These are phyloP conservation scores for Rubus idaeus DNA, from an alignment of 306 rosid species.

Conservation along the genomic window DNA sequence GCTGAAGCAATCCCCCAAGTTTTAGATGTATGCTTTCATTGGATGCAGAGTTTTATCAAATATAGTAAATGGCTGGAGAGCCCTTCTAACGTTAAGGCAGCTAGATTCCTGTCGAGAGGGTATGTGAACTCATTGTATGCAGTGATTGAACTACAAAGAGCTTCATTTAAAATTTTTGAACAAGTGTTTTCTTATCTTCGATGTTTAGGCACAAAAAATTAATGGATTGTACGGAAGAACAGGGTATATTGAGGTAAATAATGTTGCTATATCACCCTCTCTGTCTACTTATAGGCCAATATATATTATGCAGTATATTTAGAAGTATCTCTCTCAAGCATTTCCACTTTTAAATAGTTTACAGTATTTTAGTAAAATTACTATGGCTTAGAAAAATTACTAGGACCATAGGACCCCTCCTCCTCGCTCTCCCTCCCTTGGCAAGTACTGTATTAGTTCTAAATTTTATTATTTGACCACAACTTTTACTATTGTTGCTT, in stretches of 20 bases:
- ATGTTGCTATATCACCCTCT: slow-evolving; percentile 19
- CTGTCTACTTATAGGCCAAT: not conserved
- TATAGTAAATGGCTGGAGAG: slow-evolving; percentile 88
- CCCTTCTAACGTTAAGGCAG: slow-evolving; percentile 93
- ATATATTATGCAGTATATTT: not conserved
- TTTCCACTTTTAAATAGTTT: not conserved
- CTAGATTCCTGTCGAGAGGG: slow-evolving; percentile 88
- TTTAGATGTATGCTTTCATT: slow-evolving; percentile 82
- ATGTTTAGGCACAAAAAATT: slow-evolving; percentile 74
- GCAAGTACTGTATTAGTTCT: not conserved
- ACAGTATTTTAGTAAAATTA: not conserved
- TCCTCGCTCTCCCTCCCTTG: not conserved
- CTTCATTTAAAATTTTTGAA: slow-evolving; percentile 23
- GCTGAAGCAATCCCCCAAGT: slow-evolving; percentile 71
- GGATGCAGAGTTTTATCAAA: slow-evolving; percentile 94
- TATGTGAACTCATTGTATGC: slow-evolving; percentile 40
- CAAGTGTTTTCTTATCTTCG: slow-evolving; percentile 18
- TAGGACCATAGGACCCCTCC: not conserved
- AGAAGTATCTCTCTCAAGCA: not conserved
- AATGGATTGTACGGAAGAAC: slow-evolving; percentile 73
- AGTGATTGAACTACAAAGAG: slow-evolving; percentile 27
- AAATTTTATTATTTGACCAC: not conserved
- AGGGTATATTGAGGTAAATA: slow-evolving; percentile 70
- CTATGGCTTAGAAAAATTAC: not conserved
- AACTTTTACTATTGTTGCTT: not conserved